Conservation (phyloP, 148 eudicot species). For the Fagopyrum esculentum region DNA sequence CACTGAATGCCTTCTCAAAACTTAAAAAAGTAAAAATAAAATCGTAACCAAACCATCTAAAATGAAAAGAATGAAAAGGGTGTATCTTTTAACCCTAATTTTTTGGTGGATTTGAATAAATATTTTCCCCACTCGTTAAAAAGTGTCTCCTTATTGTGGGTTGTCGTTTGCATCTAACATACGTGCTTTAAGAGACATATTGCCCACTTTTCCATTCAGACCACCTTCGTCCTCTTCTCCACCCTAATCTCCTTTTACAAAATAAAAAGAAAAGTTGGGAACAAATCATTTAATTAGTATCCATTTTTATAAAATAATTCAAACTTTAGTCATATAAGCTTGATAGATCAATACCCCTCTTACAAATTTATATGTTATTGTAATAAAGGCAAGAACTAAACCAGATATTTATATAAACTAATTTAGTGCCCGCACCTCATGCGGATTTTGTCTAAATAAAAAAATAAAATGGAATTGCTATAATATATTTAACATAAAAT, state of each 20-base stretch:
- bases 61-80: background rate
- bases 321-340: background rate
- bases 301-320: background rate
- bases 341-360: too few species aligned
- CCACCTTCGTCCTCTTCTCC: conserved; percentile 34
- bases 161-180: conserved; percentile 27
- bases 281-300: background rate
- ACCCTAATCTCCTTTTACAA: background rate
- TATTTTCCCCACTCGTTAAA: conserved; percentile 30
- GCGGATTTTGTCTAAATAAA: too few species aligned
- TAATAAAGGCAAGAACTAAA: too few species aligned
- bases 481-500: too few species aligned
- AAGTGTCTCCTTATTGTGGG: conserved; percentile 30
- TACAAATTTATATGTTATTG: too few species aligned
- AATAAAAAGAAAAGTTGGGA: background rate
- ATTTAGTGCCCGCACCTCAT: too few species aligned
- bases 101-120: conserved; percentile 31
- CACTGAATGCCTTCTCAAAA: too few species aligned
- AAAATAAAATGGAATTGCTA: too few species aligned
- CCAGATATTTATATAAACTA: too few species aligned
- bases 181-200: conserved; percentile 52
- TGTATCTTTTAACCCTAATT: conserved; percentile 18
- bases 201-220: conserved; percentile 39
- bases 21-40: background rate
- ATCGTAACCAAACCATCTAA: conserved; percentile 6